Evolutionary conservation across 352 stramenopile genomes (phyloP), one percentile per base, ranked within the genome.

Genomic region (Phytophthora podocarpi): DNA sequence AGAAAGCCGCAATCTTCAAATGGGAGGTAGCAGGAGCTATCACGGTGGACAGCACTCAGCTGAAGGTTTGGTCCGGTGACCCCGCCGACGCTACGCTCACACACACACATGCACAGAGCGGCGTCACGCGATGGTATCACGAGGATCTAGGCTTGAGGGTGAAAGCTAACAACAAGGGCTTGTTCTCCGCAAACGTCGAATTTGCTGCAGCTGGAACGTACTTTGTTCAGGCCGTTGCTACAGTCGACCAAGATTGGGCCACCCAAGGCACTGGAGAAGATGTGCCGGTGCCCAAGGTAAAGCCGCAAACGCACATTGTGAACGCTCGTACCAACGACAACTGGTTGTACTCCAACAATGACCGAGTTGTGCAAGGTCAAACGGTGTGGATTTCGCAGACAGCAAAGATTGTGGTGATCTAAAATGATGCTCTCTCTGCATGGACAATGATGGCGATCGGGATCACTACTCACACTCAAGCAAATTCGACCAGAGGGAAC

Each of bases 231-330:
- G 81, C 73, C 2, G 59, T 80, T 20, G 79, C 79, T 15, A 88
- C 63, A 3, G 76, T 91, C 9, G 84, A 93, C 57, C 74, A 91
- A 71, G 54, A 86, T 50, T 90, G 84, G 84, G 61, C 63, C 18
- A 61, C 49, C 31, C 80, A 91, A 62, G 76, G 77, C 16, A 77
- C 72, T 18, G 47, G 51, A 10, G 43, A 61, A 10, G 66, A 70
- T 32, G 9, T 57, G 1, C 70, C 79, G 3, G 54, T 69, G 20
- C 80, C 79, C 9, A 76, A 80, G 43, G 67, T 89, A 10, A 74
- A 67, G 23, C 82, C 85, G 11, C 82, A 93, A 69, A 85, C 78
- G 1, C 85, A 93, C 66, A 58, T 89, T 23, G 80, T 90, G 32
- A 91, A 93, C 53, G 80, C 72, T 35, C 80, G 85, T 36, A 91